Evolutionary conservation across 345 rosid species (phyloP), one percentile per base, ranked within the genome.

Genomic region (Salix exigua): DNA sequence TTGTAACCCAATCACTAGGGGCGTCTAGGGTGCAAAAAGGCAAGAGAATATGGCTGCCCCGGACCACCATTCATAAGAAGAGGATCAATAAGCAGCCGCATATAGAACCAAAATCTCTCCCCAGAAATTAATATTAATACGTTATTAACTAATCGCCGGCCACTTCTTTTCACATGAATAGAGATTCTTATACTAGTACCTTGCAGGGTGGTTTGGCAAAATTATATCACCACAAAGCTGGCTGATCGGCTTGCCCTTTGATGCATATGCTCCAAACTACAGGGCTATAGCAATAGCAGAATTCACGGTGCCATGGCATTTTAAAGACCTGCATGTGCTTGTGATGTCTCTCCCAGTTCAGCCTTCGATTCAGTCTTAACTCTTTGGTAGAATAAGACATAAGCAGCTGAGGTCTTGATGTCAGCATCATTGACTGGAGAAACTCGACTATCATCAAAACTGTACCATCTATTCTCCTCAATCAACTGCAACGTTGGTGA

Each of bases 391-490:
- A 91, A 93, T 80, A 95, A 81, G 72, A 95, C 90, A 50, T 95
- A 95, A 40, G 98, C 98, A 66, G 96, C 93, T 33, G 94, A 76
- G 31, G 91, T 95, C 90, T 83, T 90, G 76, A 95, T 86, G n/a
- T 90, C 94, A 1, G 88, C 50, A 77, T 93, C 99, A 40, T 81
- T 68, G 60, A 85, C 85, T 0, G 88, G 85, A 83, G 96, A 83
- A 65, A 95, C 98, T 55, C 81, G 89, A 68, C 91, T 87, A 67
- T 95, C 99, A 4, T 95, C 98, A 12, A 93, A 95, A 73, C 86
- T 87, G 85, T 95, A 95, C 99, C 99, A 95, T 82, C 88, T 90
- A 79, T 89, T 86, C 79, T 93, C 98, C 67, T 93, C 97, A 76
- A 91, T 82, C 89, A 91, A 84, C 99, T 95, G 88, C 87, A 84